Evolutionary conservation across 768 basidiomycete species (phyloP).

Genomic region (Galerina marginata): DNA sequence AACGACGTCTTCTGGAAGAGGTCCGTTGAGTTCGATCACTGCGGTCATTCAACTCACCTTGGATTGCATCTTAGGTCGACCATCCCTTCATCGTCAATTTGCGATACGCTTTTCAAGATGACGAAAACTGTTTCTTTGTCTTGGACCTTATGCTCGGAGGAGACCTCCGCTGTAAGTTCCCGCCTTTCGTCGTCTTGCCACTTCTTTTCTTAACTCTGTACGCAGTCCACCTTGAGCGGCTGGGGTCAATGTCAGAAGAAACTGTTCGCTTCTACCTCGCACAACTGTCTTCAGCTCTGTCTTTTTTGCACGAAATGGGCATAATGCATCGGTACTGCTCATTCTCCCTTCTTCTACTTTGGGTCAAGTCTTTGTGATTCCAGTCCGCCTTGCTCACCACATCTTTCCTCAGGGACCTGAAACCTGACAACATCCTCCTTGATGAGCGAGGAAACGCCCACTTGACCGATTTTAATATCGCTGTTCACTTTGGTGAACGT

Average conservation of each 20-base stretch:
- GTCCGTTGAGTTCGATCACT: constrained; percentile 43
- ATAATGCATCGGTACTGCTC: constrained; percentile 91
- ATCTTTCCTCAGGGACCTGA: constrained; percentile 73
- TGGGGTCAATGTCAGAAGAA: constrained; percentile 76
- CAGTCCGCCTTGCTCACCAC: constrained; percentile 19
- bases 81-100: constrained; percentile 95
- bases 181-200: constrained; percentile 3
- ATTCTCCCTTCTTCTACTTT: constrained; percentile 18
- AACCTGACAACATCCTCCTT: constrained; percentile 96
- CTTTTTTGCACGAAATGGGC: constrained; percentile 88
- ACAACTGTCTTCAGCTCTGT: constrained; percentile 85
- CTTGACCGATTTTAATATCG: constrained; percentile 98
- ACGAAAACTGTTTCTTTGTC: constrained; percentile 98
- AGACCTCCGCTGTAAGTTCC: constrained; percentile 83
- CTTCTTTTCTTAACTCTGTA: constrained; percentile 13
- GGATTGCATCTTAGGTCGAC: constrained; percentile 67
- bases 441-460: constrained; percentile 97
- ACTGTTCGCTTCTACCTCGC: constrained; percentile 89
- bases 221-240: constrained; percentile 88
- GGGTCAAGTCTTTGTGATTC: constrained; percentile 15
- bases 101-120: constrained; percentile 96
- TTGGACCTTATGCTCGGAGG: constrained; percentile 97
- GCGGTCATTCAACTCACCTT: not conserved
- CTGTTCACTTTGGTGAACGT: constrained; percentile 92
- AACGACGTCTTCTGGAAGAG: constrained; percentile 94